phyloP scores from a whole-genome alignment of 2,329 filamentous ascomycete species.

The Chaetomium sp. region DNA sequence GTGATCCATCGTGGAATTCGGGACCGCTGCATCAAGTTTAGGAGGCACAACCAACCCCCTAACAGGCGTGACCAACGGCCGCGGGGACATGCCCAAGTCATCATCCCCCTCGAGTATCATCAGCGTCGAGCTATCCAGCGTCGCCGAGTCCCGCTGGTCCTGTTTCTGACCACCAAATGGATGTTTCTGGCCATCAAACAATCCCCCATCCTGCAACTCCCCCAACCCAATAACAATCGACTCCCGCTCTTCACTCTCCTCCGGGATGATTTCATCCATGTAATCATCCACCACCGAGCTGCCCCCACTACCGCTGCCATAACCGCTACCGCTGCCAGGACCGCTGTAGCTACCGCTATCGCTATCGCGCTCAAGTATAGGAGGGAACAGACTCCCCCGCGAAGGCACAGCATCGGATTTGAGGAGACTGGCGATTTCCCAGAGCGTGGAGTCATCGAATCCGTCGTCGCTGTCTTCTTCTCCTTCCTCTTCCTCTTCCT shows the following conservation, averaged over 20 bases:
- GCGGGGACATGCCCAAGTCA: slow-evolving; percentile 5
- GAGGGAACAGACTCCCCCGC: slow-evolving; percentile 43
- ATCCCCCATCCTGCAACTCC: slow-evolving; percentile 16
- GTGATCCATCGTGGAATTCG: slow-evolving; percentile 7
- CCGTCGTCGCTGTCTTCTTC: slow-evolving; percentile 40
- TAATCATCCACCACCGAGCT: slow-evolving; percentile 29
- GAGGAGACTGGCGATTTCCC: slow-evolving; percentile 57
- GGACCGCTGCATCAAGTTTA: slow-evolving; percentile 13
- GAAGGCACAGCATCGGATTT: slow-evolving; percentile 47
- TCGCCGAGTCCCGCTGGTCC: slow-evolving; percentile 12
- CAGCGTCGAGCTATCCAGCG: slow-evolving; percentile 26
- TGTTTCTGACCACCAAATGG: not conserved
- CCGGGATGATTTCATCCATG: slow-evolving; percentile 28
- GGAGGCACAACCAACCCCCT: slow-evolving; percentile 17
- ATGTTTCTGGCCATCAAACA: too few species aligned
- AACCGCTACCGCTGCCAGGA: too few species aligned
- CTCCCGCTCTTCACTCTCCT: slow-evolving; percentile 24
- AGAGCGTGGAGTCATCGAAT: slow-evolving; percentile 56
- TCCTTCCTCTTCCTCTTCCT: slow-evolving; percentile 31
- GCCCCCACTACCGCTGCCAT: too few species aligned
- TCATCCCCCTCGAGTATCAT: slow-evolving; percentile 16
- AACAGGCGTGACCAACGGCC: not conserved
- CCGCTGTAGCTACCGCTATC: too few species aligned
- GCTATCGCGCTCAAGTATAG: slow-evolving; percentile 17
- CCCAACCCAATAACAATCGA: slow-evolving; percentile 30